Evolutionary conservation across 495 filamentous ascomycete species (phyloP).

Genomic region (Talaromyces liani): DNA sequence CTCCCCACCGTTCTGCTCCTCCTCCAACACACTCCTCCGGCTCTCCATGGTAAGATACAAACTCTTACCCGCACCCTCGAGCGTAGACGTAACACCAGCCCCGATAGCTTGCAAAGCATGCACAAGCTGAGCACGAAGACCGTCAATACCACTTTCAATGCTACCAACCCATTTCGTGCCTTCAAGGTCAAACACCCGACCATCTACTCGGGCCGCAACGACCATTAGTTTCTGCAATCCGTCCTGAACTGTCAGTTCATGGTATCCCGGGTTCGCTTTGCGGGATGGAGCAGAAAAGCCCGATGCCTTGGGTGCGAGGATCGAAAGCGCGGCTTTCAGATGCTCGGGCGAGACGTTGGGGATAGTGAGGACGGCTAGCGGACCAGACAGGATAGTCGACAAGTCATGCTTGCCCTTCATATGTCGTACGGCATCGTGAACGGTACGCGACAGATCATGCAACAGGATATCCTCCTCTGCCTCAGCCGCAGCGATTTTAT

Average conservation of each 20-base stretch:
- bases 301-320: conserved; percentile 61
- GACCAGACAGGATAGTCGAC: conserved; percentile 70
- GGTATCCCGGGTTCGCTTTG: conserved; percentile 67
- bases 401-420: conserved; percentile 55
- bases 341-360: conserved; percentile 76
- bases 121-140: conserved; percentile 75
- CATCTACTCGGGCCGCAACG: conserved; percentile 75
- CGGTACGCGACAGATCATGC: conserved; percentile 68
- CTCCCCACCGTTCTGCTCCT: conserved; percentile 45
- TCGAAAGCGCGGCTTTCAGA: conserved; percentile 65
- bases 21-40: conserved; percentile 66
- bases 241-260: conserved; percentile 66
- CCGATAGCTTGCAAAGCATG: conserved; percentile 68
- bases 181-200: conserved; percentile 72
- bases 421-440: conserved; percentile 51
- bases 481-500: conserved; percentile 17
- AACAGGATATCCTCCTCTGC: conserved; percentile 44
- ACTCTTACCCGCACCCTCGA: conserved; percentile 72
- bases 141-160: conserved; percentile 77
- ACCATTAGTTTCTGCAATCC: conserved; percentile 82
- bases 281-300: conserved; percentile 71
- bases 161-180: conserved; percentile 76
- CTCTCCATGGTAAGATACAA: conserved; percentile 82
- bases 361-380: conserved; percentile 71
- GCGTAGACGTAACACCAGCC: conserved; percentile 57